A percentile compares a stretch with the other conserved stretches of the same genome.
Evolutionary conservation across 1,284 basidiomycete genomes (phyloP).

Genomic region (Malassezia slooffiae): DNA sequence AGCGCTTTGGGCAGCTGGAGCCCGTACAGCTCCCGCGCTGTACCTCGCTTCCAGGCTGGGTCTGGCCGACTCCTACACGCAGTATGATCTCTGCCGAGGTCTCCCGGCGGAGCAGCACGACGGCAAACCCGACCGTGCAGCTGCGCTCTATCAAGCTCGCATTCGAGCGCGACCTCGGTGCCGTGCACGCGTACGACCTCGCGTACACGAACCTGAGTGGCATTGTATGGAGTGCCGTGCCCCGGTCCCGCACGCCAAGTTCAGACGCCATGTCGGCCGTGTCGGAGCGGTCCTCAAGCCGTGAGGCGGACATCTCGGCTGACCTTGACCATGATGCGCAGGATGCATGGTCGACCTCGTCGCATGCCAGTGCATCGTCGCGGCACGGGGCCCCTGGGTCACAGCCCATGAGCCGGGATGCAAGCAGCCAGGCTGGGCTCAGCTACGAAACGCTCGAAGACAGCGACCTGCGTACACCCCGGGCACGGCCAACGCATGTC

Average conservation of each 20-base stretch:
- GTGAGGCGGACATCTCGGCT: too few species aligned
- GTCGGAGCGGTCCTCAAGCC: conserved; percentile 1
- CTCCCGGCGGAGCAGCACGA: conserved; percentile 13
- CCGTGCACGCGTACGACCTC: too few species aligned
- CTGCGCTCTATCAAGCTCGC: conserved; percentile 35
- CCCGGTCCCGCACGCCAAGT: conserved; percentile 4
- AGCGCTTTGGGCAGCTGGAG: conserved; percentile 36
- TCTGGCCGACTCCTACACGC: conserved; percentile 30
- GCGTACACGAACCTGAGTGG: too few species aligned
- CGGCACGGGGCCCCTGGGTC: too few species aligned
- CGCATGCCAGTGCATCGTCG: too few species aligned
- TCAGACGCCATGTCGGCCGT: conserved; percentile 2
- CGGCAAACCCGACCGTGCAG: conserved; percentile 18
- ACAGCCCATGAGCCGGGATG: too few species aligned
- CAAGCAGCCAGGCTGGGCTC: too few species aligned
- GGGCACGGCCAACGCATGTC: conserved; percentile 5
- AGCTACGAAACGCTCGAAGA: too few species aligned
- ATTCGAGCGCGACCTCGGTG: conserved; percentile 21
- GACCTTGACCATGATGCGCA: too few species aligned
- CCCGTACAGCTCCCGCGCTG: conserved; percentile 28
- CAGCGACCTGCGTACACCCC: conserved; percentile 4
- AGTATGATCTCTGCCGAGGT: too few species aligned
- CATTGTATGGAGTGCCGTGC: conserved; percentile 3
- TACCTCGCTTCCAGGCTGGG: conserved; percentile 28
- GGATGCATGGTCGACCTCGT: too few species aligned